Base-by-base conservation (phyloP, 495 filamentous ascomycete species). In the Podospora pseudopauciseta region DNA sequence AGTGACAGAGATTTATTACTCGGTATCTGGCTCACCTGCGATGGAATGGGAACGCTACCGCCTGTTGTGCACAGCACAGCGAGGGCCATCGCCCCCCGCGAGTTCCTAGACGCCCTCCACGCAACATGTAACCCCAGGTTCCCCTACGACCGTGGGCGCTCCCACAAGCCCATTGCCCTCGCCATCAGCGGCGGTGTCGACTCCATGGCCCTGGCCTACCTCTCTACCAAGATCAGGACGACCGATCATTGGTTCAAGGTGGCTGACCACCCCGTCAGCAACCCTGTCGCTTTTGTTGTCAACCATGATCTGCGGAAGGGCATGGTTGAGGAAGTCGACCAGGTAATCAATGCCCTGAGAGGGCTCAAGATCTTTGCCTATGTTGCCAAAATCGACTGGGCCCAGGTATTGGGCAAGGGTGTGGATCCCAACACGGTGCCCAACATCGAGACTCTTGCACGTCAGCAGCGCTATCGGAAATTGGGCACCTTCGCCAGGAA, bases 181-280 rank as follows among this genome's bases (percentile, higher is more conserved):
- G 94, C 94, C 13, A 80, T 98, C 60, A 97, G 94, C 76, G 95
- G 95, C 6, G 95, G 95, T 18, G 91, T 95, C 16, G 95, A 99
- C 73, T 98, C 95, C 4, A 99, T 97, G 93, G 94, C 94, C 23
- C 81, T 99, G 53, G 92, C 93, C 56, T 85, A 80, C 66, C 84
- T 98, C n/a, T 93, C 88, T 69, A 76, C 75, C 54, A 77, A 82
- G 16, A 53, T 73, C 27, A 75, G 67, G 68, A 77, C 28, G 67
- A 69, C 5, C 65, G 57, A 71, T 32, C 26, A 58, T 11, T 61
- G 66, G 34, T 72, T 80, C 66, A 76, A 39, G 60, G 64, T 84
- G 23, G 72, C 72, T 15, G 79, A 81, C 66, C 75, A 81, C 68
- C 72, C 71, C 53, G 60, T 80, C 23, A 68, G 81, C 44, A 70